phyloP scores from a whole-genome alignment of 2,329 filamentous ascomycete species.

The Epicoccum nigrum region DNA sequence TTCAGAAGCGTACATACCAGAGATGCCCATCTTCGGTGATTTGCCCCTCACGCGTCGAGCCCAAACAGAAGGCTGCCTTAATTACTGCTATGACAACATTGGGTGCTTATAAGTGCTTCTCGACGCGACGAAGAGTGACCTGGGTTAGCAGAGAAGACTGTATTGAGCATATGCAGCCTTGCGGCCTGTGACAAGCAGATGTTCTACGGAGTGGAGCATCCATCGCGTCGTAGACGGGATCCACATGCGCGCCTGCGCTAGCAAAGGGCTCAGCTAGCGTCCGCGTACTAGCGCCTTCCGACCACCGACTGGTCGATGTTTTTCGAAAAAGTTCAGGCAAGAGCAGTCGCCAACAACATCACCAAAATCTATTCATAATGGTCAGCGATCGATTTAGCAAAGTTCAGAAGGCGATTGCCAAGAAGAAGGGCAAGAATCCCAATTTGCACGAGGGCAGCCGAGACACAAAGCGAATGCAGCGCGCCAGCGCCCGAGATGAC shows the following conservation, averaged over 20 bases:
- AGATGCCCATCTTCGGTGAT: conserved; percentile 48
- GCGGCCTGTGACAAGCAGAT: conserved; percentile 12
- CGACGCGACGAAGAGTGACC: conserved; percentile 2
- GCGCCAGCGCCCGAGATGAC: conserved; percentile 80
- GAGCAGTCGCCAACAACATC: conserved; percentile 13
- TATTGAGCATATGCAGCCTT: conserved; percentile 8
- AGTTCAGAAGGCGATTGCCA: conserved; percentile 85
- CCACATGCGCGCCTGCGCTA: conserved; percentile 32
- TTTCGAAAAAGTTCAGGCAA: conserved; percentile 35
- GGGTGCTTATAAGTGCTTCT: background rate
- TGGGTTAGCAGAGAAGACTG: conserved; percentile 1
- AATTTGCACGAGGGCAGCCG: conserved; percentile 86
- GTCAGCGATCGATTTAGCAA: conserved; percentile 71
- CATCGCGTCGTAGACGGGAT: conserved; percentile 23
- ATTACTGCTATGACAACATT: conserved; percentile 29
- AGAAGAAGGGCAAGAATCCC: conserved; percentile 79
- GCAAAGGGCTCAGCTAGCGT: conserved; percentile 4
- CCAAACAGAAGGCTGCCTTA: conserved; percentile 27
- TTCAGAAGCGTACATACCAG: conserved; percentile 40
- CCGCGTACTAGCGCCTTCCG: conserved; percentile 21
- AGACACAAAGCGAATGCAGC: conserved; percentile 80
- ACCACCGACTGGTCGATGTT: conserved; percentile 23
- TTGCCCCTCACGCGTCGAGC: conserved; percentile 37
- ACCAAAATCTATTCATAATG: conserved; percentile 30
- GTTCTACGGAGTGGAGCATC: conserved; percentile 26